Percentiles rank a stretch among this genome's conserved stretches.
Conservation (phyloP, 495 filamentous ascomycete genomes). For the Penicillium waksmanii region DNA sequence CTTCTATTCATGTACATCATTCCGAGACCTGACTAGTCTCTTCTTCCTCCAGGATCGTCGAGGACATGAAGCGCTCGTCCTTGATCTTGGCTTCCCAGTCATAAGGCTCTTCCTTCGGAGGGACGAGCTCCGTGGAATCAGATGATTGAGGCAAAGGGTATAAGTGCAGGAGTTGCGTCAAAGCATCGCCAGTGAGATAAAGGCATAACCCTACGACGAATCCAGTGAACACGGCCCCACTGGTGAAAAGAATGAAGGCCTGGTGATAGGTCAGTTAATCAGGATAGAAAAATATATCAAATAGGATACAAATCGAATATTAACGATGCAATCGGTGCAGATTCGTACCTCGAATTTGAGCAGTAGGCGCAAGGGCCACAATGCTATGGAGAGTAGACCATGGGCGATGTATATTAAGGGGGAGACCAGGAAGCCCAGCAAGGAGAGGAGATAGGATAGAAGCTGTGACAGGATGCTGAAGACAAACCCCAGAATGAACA, state of each 20-base stretch:
- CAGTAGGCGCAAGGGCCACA: constrained; percentile 50
- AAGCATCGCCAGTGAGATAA: constrained; percentile 17
- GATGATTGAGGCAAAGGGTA: constrained; percentile 10
- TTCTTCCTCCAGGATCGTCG: constrained; percentile 72
- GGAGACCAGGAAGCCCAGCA: constrained; percentile 39
- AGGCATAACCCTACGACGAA: constrained; percentile 25
- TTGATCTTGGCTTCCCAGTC: constrained; percentile 38
- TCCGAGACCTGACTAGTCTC: constrained; percentile 41
- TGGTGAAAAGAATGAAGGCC: constrained; percentile 31
- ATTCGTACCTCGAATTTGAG: constrained; percentile 65
- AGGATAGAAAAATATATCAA: background rate
- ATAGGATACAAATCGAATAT: background rate
- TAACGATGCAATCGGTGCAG: background rate
- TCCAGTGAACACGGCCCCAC: constrained; percentile 27
- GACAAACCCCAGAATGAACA: constrained; percentile 9
- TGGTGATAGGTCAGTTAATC: constrained; percentile 4
- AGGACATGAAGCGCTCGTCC: constrained; percentile 46
- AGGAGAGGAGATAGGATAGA: constrained; percentile 33
- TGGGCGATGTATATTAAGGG: constrained; percentile 52
- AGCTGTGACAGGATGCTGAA: constrained; percentile 44
- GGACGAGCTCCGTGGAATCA: constrained; percentile 7
- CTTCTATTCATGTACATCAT: constrained; percentile 8
- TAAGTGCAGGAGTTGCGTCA: constrained; percentile 24
- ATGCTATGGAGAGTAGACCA: constrained; percentile 36
- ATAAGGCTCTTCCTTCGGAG: constrained; percentile 27